Evolutionary conservation across 164 flowering plant genomes (phyloP).

Genomic region (Annona cherimola): DNA sequence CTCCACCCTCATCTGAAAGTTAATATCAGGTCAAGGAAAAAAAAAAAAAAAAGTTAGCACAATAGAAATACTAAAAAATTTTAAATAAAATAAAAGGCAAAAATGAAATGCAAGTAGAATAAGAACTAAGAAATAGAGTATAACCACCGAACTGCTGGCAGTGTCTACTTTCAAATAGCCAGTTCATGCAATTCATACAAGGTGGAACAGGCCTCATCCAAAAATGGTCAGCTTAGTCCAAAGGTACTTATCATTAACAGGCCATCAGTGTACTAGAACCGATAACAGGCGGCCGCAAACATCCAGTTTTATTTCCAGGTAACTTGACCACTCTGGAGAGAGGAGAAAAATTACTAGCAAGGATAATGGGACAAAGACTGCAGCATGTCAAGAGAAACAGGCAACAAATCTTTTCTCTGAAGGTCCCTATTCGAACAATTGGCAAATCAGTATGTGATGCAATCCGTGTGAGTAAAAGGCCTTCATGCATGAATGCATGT

Average conservation of each 20-base stretch:
- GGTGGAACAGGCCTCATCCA: no score
- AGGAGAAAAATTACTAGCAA: no score
- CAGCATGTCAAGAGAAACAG: neutral
- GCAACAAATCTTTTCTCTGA: neutral
- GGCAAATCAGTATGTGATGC: neutral
- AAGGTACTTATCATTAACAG: no score
- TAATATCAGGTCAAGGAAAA: slow-evolving; percentile 4
- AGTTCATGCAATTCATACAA: no score
- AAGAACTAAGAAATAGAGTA: neutral
- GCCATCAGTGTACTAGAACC: no score
- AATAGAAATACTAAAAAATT: neutral
- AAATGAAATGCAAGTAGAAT: neutral
- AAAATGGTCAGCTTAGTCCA: no score
- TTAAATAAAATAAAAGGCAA: neutral
- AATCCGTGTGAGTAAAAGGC: neutral
- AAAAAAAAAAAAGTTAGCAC: neutral
- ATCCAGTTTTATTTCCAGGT: no score
- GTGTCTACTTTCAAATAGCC: no score
- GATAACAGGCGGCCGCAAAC: no score
- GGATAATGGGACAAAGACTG: no score
- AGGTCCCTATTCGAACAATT: neutral
- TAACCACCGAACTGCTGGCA: neutral
- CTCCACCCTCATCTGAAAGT: slow-evolving; percentile 93
- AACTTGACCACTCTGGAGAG: no score
- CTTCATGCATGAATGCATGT: neutral